Evolutionary conservation across 805 yeast genomes (phyloP).

Genomic region (Teunomyces tritomae): DNA sequence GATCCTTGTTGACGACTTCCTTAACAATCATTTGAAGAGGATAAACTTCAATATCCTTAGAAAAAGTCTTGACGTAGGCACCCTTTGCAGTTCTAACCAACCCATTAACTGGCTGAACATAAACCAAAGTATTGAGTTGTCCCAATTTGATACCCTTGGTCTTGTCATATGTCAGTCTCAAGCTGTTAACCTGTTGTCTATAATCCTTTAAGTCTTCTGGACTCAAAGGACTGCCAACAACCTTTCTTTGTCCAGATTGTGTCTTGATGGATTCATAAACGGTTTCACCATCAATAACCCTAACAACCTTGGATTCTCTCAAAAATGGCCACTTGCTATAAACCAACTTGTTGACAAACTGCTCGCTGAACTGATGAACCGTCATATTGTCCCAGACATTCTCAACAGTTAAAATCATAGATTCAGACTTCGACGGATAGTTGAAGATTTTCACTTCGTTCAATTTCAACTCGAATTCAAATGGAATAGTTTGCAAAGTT

Average conservation of each 20-base stretch:
- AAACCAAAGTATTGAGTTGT: slow-evolving; percentile 54
- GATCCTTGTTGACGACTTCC: slow-evolving; percentile 68
- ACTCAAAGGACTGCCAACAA: slow-evolving; percentile 34
- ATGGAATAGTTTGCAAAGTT: slow-evolving; percentile 68
- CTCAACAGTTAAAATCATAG: slow-evolving; percentile 65
- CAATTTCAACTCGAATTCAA: slow-evolving; percentile 48
- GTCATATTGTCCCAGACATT: slow-evolving; percentile 55
- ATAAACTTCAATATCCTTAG: slow-evolving; percentile 48
- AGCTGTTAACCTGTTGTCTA: slow-evolving; percentile 35
- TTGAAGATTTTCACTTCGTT: slow-evolving; percentile 78
- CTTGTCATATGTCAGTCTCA: slow-evolving; percentile 44
- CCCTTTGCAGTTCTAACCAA: slow-evolving; percentile 66
- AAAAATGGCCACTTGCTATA: slow-evolving; percentile 91
- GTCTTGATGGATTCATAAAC: slow-evolving; percentile 44
- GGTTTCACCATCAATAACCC: slow-evolving; percentile 54
- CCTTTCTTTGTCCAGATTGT: slow-evolving; percentile 18
- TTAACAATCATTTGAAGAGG: slow-evolving; percentile 86
- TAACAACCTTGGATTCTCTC: slow-evolving; percentile 70
- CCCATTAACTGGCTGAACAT: slow-evolving; percentile 77
- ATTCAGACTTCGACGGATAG: slow-evolving; percentile 78
- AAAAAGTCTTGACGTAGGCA: slow-evolving; percentile 72
- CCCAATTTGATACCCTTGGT: slow-evolving; percentile 64
- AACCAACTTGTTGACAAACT: slow-evolving; percentile 58
- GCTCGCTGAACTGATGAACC: slow-evolving; percentile 62
- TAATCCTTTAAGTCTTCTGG: slow-evolving; percentile 47